These are phyloP conservation scores for Mycena haematopus DNA, from an alignment of 768 basidiomycete genomes.

Conservation along the genomic window DNA sequence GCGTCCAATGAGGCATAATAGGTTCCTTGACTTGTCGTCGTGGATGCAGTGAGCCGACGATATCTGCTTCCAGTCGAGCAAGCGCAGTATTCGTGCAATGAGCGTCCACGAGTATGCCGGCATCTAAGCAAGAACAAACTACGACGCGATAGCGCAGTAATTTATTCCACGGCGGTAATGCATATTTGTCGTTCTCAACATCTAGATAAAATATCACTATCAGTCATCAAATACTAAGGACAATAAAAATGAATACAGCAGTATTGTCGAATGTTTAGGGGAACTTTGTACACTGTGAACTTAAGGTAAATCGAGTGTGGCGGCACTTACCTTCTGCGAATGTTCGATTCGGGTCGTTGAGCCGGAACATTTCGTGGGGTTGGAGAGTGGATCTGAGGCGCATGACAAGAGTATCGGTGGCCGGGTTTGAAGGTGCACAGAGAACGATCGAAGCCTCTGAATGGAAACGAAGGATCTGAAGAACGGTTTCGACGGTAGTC, in stretches of 20 bases:
- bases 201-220: slow-evolving; percentile 35
- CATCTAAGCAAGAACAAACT: slow-evolving; percentile 54
- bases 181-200: slow-evolving; percentile 52
- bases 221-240: background rate
- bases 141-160: slow-evolving; percentile 56
- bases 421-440: slow-evolving; percentile 58
- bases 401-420: slow-evolving; percentile 54
- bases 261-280: slow-evolving; percentile 50
- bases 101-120: slow-evolving; percentile 49
- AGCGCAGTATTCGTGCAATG: slow-evolving; percentile 51
- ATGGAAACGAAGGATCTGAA: slow-evolving; percentile 55
- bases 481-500: slow-evolving; percentile 55
- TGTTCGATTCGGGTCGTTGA: slow-evolving; percentile 56
- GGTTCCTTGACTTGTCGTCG: slow-evolving; percentile 36
- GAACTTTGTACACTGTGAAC: slow-evolving; percentile 35
- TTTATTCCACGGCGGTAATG: slow-evolving; percentile 52
- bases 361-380: slow-evolving; percentile 52
- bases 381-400: slow-evolving; percentile 45
- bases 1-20: slow-evolving; percentile 56
- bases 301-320: background rate
- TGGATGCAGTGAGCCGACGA: slow-evolving; percentile 47
- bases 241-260: slow-evolving; percentile 45
- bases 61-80: slow-evolving; percentile 47
- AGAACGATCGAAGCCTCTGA: slow-evolving; percentile 55
- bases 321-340: slow-evolving; percentile 44